These are phyloP conservation scores for Neonothopanus nambi DNA, from an alignment of 1,284 basidiomycete genomes.

Conservation along the genomic window DNA sequence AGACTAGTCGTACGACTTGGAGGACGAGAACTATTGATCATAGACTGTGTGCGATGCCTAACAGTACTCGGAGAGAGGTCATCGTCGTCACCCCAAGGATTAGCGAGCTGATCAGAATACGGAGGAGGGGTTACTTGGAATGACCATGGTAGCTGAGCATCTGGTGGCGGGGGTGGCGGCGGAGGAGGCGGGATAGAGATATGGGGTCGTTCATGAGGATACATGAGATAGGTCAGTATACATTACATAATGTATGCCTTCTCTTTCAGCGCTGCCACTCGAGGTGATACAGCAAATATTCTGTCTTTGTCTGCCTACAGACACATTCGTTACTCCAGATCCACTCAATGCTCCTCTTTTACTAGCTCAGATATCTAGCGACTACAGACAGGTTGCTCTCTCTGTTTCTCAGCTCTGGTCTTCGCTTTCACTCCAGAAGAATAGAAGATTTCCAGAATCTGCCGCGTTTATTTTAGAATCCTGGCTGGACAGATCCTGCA, in stretches of 20 bases:
- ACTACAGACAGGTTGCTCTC: slow-evolving; percentile 21
- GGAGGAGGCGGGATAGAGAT: slow-evolving; percentile 3
- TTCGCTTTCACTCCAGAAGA: slow-evolving; percentile 17
- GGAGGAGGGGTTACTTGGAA: slow-evolving; percentile 16
- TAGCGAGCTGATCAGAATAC: slow-evolving; percentile 3
- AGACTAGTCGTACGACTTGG: slow-evolving; percentile 8
- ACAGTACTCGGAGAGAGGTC: slow-evolving; percentile 1
- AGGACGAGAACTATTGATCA: slow-evolving; percentile 5
- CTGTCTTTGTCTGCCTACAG: slow-evolving; percentile 17
- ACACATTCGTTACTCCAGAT: slow-evolving; percentile 15
- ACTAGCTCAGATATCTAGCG: slow-evolving; percentile 20
- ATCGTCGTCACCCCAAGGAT: slow-evolving; percentile 8
- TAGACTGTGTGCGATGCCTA: slow-evolving; percentile 13
- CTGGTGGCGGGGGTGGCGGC: slow-evolving; percentile 6
- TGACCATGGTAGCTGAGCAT: slow-evolving; percentile 14
- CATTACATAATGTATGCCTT: no score
- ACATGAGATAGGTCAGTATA: no score
- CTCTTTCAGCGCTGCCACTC: slow-evolving; percentile 14
- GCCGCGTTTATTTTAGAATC: background rate
- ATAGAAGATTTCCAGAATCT: background rate
- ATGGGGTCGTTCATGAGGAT: slow-evolving; percentile 1
- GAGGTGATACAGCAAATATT: slow-evolving; percentile 25
- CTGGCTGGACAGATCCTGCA: slow-evolving; percentile 2
- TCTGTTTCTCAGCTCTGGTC: slow-evolving; percentile 23
- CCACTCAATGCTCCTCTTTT: slow-evolving; percentile 19